phyloP scores from a whole-genome alignment of 2,329 filamentous ascomycete genomes.

The Leptographium galeiforme region DNA sequence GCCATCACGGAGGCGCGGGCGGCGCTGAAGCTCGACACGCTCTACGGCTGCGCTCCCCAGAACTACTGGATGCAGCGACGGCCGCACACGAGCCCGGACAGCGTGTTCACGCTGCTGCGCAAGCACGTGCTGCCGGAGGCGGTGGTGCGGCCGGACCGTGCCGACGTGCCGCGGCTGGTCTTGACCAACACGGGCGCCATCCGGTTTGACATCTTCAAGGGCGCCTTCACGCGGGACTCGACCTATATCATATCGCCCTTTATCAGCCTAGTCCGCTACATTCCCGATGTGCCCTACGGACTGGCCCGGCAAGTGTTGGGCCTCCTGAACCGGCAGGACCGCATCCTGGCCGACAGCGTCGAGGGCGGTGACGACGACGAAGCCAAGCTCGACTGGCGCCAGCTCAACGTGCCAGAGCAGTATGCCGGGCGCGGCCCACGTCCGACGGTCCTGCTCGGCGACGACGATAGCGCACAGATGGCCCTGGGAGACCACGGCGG shows the following conservation, averaged over 20 bases:
- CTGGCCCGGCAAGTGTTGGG: constrained; percentile 57
- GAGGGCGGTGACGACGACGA: not conserved
- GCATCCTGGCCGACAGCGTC: constrained; percentile 26
- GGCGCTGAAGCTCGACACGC: constrained; percentile 56
- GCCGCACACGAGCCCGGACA: constrained; percentile 58
- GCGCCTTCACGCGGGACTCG: constrained; percentile 76
- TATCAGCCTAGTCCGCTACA: constrained; percentile 59
- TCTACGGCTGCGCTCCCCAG: constrained; percentile 71
- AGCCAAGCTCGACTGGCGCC: constrained; percentile 24
- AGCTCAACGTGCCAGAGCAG: constrained; percentile 37
- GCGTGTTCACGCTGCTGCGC: constrained; percentile 72
- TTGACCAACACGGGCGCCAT: constrained; percentile 84
- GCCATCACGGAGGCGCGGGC: constrained; percentile 59
- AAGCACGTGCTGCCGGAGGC: constrained; percentile 59
- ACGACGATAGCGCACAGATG: constrained; percentile 15
- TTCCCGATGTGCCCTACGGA: constrained; percentile 69
- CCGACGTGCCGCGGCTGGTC: constrained; percentile 46
- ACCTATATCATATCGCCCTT: constrained; percentile 85
- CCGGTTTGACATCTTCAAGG: constrained; percentile 91
- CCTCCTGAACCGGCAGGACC: constrained; percentile 41
- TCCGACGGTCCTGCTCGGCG: not conserved
- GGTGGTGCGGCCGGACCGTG: constrained; percentile 38
- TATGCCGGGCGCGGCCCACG: constrained; percentile 4
- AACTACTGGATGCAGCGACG: constrained; percentile 72
- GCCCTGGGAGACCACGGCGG: constrained; percentile 12